A percentile compares a stretch with the other conserved stretches of the same genome.
phyloP scores from a whole-genome alignment of 495 filamentous ascomycete genomes.

The Monascus purpureus region DNA sequence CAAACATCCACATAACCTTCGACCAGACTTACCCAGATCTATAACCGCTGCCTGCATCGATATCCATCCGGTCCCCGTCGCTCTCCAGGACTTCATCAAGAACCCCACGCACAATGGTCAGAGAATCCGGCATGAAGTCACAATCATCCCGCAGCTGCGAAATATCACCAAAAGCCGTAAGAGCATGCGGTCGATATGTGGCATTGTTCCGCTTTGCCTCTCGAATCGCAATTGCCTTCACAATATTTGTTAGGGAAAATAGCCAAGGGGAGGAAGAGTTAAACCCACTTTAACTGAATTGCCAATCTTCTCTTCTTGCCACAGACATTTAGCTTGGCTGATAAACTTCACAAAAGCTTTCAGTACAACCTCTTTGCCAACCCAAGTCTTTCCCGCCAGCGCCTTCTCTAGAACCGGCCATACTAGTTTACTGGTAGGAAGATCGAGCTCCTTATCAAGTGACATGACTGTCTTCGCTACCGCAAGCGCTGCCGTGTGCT shows the following conservation, averaged over 20 bases:
- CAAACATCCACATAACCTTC: neutral
- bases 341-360: slow-evolving; percentile 70
- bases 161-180: slow-evolving; percentile 59
- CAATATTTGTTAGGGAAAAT: slow-evolving; percentile 3
- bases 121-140: slow-evolving; percentile 54
- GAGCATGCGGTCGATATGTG: slow-evolving; percentile 60
- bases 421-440: slow-evolving; percentile 42
- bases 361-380: slow-evolving; percentile 84
- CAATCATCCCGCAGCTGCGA: slow-evolving; percentile 46
- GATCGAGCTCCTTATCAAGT: slow-evolving; percentile 41
- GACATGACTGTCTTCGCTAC: slow-evolving; percentile 58
- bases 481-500: slow-evolving; percentile 72
- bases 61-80: slow-evolving; percentile 55
- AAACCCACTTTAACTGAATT: slow-evolving; percentile 41
- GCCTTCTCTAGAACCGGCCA: slow-evolving; percentile 78
- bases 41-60: slow-evolving; percentile 33
- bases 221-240: slow-evolving; percentile 49
- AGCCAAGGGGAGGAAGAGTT: slow-evolving; percentile 12
- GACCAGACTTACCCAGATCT: slow-evolving; percentile 14
- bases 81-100: slow-evolving; percentile 41
- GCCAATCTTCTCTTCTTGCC: slow-evolving; percentile 30
- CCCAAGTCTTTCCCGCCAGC: slow-evolving; percentile 77
- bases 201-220: slow-evolving; percentile 87
- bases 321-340: slow-evolving; percentile 42
- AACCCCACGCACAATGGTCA: slow-evolving; percentile 42